Conservation (phyloP, 176 grass and related monocot genomes). For the Melocanna baccifera region DNA sequence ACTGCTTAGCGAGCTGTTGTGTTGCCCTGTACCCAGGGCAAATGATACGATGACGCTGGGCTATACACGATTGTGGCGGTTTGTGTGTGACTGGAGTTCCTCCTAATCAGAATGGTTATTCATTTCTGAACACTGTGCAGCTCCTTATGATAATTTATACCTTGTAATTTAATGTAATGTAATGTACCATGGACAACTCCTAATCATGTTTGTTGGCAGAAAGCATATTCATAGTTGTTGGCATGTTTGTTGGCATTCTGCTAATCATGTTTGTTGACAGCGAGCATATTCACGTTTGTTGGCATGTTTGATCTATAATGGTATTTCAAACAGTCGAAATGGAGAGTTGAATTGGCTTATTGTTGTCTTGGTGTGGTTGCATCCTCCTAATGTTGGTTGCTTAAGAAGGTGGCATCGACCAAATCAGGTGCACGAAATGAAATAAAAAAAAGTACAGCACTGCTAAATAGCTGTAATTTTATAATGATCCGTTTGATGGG, state of each 20-base stretch:
- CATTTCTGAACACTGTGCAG: constrained; percentile 24
- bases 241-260: neutral
- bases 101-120: constrained; percentile 41
- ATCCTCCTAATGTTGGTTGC: constrained; percentile 45
- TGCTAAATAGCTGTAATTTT: neutral
- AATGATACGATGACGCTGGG: too few species aligned
- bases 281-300: neutral
- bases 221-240: neutral
- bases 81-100: constrained; percentile 39
- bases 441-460: neutral
- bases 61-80: constrained; percentile 44
- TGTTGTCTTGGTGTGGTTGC: constrained; percentile 26
- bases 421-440: constrained; percentile 26
- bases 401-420: constrained; percentile 31
- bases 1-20: too few species aligned
- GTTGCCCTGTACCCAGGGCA: too few species aligned
- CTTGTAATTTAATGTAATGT: constrained; percentile 15
- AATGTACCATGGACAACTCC: constrained; percentile 8
- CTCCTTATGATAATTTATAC: constrained; percentile 14
- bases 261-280: neutral
- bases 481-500: neutral
- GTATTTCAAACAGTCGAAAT: constrained; percentile 4
- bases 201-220: neutral
- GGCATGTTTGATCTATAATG: neutral
- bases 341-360: constrained; percentile 16